phyloP scores from a whole-genome alignment of 495 filamentous ascomycete genomes.

The Tuber aestivum region DNA sequence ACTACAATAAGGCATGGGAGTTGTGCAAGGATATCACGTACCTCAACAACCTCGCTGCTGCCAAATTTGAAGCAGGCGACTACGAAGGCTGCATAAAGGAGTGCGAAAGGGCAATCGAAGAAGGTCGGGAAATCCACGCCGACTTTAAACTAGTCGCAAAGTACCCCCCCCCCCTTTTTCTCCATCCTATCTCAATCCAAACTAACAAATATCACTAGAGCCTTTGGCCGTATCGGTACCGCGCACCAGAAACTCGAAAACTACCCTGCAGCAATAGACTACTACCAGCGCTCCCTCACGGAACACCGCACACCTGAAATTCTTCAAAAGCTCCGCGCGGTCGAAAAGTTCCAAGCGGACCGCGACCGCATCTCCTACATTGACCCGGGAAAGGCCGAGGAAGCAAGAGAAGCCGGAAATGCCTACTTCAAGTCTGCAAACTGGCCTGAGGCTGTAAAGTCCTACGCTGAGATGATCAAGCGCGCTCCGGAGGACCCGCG shows the following conservation, averaged over 20 bases:
- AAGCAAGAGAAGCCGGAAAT: conserved; percentile 91
- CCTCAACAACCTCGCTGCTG: conserved; percentile 90
- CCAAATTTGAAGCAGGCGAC: conserved; percentile 93
- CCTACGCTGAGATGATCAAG: conserved; percentile 96
- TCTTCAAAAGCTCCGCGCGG: conserved; percentile 84
- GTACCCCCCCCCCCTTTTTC: conserved; percentile 48
- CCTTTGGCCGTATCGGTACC: conserved; percentile 83
- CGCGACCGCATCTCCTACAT: conserved; percentile 74
- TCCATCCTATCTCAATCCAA: background rate
- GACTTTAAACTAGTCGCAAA: conserved; percentile 98
- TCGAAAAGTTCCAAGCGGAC: conserved; percentile 80
- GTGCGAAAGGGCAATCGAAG: conserved; percentile 81
- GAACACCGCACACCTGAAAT: conserved; percentile 96
- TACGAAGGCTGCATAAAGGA: conserved; percentile 76
- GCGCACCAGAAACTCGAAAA: conserved; percentile 86
- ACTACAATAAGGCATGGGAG: conserved; percentile 95
- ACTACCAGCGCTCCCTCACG: conserved; percentile 86
- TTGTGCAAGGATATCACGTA: conserved; percentile 94
- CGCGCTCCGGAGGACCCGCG: conserved; percentile 86
- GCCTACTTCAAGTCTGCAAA: conserved; percentile 93
- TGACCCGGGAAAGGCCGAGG: conserved; percentile 84
- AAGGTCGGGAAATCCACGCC: conserved; percentile 76
- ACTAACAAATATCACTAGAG: conserved; percentile 46
- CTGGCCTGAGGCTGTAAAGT: conserved; percentile 92
- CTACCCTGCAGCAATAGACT: conserved; percentile 72